Evolutionary conservation across 768 basidiomycete species (phyloP), one percentile per base, ranked within the genome.

Genomic region (Pulveroboletus ravenelii): DNA sequence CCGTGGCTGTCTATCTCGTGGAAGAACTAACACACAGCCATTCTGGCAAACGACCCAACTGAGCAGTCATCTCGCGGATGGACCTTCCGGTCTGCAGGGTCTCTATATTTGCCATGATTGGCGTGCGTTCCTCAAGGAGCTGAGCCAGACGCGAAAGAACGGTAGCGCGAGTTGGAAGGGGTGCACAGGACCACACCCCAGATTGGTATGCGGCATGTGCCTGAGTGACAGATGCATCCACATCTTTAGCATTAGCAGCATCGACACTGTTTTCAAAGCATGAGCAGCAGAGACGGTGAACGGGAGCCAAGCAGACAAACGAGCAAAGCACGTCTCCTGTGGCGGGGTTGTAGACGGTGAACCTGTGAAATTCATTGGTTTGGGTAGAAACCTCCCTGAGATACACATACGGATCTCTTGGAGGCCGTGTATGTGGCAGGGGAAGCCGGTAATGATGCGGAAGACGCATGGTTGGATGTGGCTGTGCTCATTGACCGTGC

Each of bases 51-150:
- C 91, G 75, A 1, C 76, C 71, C 4, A 93, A 74, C 67, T 93
- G 91, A 0, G 81, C 81, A 17, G 74, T 79, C 89, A 93, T 91
- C 68, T 93, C 90, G 12, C 87, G 75, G 41, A 90, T 83, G n/a
- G 87, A 73, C 47, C 89, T 75, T 10, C 89, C 90, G 0, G 89
- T 92, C 65, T 93, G 89, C 42, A 83, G 51, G 2, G 81, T 79
- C 67, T 93, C 90, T 17, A 86, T 69, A 35, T 69, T 64, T 2
- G 87, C 86, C 12, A 90, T 62, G 23, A 82, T 75, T 0, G 78
- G 73, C 15, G 86, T 67, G 55, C 70, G 75, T 15, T 72, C 71
- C 56, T 85, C 83, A 9, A 92, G 72, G 6, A 74, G 62, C 9
- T 80, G 72, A 9, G 89, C 88, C 32, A 93, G 72, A 39, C 76